These are phyloP conservation scores for Cladosporium sphaerospermum DNA, from an alignment of 2,329 filamentous ascomycete species.

Conservation along the genomic window DNA sequence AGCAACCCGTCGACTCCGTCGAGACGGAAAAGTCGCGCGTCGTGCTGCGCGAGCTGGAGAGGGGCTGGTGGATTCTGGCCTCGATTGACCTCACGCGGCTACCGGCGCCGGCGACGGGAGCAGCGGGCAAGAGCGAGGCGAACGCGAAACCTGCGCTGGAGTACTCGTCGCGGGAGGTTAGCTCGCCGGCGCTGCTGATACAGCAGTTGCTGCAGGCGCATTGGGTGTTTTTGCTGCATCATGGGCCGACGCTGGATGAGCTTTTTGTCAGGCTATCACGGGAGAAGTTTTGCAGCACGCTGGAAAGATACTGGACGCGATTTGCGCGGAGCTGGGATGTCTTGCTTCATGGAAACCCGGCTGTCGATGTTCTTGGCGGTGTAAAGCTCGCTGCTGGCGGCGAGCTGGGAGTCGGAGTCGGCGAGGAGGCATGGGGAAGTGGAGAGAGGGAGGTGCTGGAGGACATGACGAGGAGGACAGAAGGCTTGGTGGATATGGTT, in stretches of 20 bases:
- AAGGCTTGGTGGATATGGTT: conserved; percentile 80
- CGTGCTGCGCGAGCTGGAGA: conserved; percentile 78
- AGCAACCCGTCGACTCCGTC: conserved; percentile 68
- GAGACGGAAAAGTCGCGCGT: conserved; percentile 88
- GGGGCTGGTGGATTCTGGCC: conserved; percentile 93
- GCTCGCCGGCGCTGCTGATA: conserved; percentile 69
- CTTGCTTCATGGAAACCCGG: conserved; percentile 81
- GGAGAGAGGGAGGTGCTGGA: conserved; percentile 90
- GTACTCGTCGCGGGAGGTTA: conserved; percentile 86
- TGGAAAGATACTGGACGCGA: conserved; percentile 76
- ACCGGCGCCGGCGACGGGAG: conserved; percentile 39
- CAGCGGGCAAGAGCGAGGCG: conserved; percentile 12
- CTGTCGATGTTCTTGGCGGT: conserved; percentile 69
- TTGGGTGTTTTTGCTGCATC: conserved; percentile 78
- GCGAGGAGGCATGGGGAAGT: conserved; percentile 90
- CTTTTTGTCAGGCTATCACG: conserved; percentile 62
- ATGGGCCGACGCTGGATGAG: conserved; percentile 65
- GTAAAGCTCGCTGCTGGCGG: conserved; percentile 85
- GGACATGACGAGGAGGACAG: conserved; percentile 70
- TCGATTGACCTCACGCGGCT: conserved; percentile 76
- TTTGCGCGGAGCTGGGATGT: conserved; percentile 73
- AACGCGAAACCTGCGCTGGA: conserved; percentile 48
- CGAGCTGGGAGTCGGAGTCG: conserved; percentile 87
- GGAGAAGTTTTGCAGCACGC: conserved; percentile 61
- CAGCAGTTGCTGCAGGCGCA: conserved; percentile 80